Evolutionary conservation across 176 grass and related monocot genomes (phyloP).

Genomic region (Areca catechu): DNA sequence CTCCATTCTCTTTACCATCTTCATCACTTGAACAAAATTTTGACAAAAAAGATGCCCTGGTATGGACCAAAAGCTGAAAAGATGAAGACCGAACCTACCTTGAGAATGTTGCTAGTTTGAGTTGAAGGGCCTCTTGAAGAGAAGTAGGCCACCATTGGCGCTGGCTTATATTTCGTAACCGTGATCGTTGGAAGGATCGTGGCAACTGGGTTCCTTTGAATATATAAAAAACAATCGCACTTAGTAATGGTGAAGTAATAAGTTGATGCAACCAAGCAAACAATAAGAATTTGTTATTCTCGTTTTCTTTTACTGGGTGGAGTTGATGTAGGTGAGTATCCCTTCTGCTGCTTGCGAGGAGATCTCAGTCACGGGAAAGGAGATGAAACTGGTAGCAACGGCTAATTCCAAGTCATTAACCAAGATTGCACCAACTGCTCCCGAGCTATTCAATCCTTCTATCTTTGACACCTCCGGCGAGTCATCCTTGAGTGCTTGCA

Average conservation of each 20-base stretch:
- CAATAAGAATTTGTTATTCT: too few species aligned
- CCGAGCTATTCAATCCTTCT: conserved; percentile 37
- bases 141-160: conserved; percentile 71
- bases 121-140: conserved; percentile 56
- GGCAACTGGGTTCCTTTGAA: conserved; percentile 49
- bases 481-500: conserved; percentile 47
- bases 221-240: not conserved
- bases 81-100: conserved; percentile 20
- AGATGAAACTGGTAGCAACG: conserved; percentile 38
- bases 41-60: too few species aligned
- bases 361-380: conserved; percentile 55
- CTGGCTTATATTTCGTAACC: conserved; percentile 65
- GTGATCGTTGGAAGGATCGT: conserved; percentile 54
- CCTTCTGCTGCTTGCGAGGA: conserved; percentile 28
- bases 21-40: too few species aligned
- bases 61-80: too few species aligned
- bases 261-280: too few species aligned
- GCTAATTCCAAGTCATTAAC: conserved; percentile 26
- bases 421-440: conserved; percentile 42
- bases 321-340: conserved; percentile 55
- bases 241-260: too few species aligned
- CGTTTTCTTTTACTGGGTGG: conserved; percentile 34
- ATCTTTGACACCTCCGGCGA: conserved; percentile 30
- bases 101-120: conserved; percentile 53
- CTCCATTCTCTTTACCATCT: too few species aligned